Base-by-base conservation (phyloP, 768 basidiomycete species). In the Hortiboletus campestris region DNA sequence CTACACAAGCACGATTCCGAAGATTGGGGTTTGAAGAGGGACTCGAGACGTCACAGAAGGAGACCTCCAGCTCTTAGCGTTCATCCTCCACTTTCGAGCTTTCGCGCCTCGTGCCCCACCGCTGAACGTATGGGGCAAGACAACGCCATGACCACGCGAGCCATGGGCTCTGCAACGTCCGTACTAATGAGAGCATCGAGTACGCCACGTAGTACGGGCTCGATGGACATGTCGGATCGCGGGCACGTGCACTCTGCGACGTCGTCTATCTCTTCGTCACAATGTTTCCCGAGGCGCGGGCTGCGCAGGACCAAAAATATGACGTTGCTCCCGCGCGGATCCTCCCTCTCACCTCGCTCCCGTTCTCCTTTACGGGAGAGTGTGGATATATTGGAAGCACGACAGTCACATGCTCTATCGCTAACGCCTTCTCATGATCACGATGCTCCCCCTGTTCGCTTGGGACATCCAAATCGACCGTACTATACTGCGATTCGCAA, bases 401-500 rank as follows among this genome's bases (percentile, higher is more conserved):
- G 63, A 46, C 62, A 42, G 36, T 67, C 71, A 42, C 62, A 51
- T 8, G 49, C 51, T 3, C 39, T 50, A 1, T 72, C 70, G 29
- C 40, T 59, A 36, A 53, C 63, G 41, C 45, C 70, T 47, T 63
- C 63, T 48, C 55, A 44, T 47, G 65, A 64, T 36, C 63, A 55
- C 8, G 63, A 64, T 42, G 25, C 51, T 20, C 63, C 71, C 40
- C 60, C 53, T 34, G 68, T 72, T 47, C 78, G 76, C 9, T 68
- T 83, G 29, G 82, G 82, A 2, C 80, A 80, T 57, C 81, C 82
- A 12, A 76, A 67, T 49, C 73, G 82, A 19, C 82, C 82, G 13
- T 81, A 81, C 60, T 84, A 83, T 64, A 74, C 76, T 22, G 82
- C 76, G 46, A 84, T 84, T 47, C 80, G 82, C 67, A 71, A 72